phyloP scores from a whole-genome alignment of 148 eudicot species.

The Rhododendron mucronatum region DNA sequence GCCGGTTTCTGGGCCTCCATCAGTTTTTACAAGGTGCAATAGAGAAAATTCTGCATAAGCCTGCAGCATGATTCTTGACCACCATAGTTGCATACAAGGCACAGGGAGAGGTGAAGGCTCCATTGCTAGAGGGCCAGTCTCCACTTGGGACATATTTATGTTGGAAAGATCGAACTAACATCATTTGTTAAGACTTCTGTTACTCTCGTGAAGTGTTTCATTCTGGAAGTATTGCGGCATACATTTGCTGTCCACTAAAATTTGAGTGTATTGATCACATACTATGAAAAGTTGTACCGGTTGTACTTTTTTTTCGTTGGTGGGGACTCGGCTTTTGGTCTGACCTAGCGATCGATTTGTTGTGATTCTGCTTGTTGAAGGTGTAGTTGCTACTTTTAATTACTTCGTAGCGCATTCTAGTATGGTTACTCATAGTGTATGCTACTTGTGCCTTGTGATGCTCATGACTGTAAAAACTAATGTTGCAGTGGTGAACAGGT shows the following conservation, averaged over 20 bases:
- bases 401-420: background rate
- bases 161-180: background rate
- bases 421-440: too few species aligned
- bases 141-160: background rate
- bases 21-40: background rate
- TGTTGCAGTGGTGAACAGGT: too few species aligned
- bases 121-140: background rate
- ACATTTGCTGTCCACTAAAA: background rate
- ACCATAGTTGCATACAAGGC: background rate
- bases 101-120: background rate
- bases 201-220: background rate
- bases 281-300: background rate
- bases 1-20: background rate
- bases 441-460: too few species aligned
- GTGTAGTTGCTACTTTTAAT: background rate
- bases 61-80: background rate
- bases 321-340: background rate
- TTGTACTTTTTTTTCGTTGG: background rate
- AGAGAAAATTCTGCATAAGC: background rate
- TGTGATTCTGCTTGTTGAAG: background rate
- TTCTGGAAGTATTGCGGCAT: background rate
- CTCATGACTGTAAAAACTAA: too few species aligned
- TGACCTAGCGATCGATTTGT: background rate
- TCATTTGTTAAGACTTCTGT: background rate
- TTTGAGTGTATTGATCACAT: background rate